Base-by-base conservation (phyloP, 371 early-diverging fungal species). In the Lichtheimia ramosa region DNA sequence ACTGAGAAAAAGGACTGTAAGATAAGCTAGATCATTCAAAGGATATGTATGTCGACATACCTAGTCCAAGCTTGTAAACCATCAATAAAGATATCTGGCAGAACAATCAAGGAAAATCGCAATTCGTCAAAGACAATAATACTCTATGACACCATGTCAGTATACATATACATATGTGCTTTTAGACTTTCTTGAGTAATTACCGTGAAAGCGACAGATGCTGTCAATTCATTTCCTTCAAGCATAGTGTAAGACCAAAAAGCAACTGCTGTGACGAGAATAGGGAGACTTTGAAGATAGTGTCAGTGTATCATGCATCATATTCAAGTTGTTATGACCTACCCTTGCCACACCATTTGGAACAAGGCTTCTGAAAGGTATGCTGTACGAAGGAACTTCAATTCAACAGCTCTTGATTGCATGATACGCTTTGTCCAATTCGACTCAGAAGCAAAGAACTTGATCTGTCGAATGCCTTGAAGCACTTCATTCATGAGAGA, bases 381-480 rank as follows among this genome's bases (percentile, higher is more conserved):
- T 4, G 69, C 73, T 23, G 72, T 69, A 3, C 73, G 61, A 55
- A 87, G 51, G 46, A 77, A 77, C 25, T 68, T 61, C 25, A 89
- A 65, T 58, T 89, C 89, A 12, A 64, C 61, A 5, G 67, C 70
- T 69, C 87, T 68, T 1, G 83, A 71, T 52, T 74, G 72, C 64
- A 69, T 68, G 13, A 81, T 64, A 13, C 74, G 68, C 18, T 74
- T 61, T 41, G 68, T 64, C 81, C 81, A 81, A 10, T 69, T 68
- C 5, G 16, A 58, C 52, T 81, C 78, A 81, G 87, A 89, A 23
- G 87, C 87, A 74, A 87, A 87, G 55, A 86, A 87, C 56, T 89
- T 89, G 69, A 89, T 84, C 61, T 86, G 83, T n/a, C 87, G 84
- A 53, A 89, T 86, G 8, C 85, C 86, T 62, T 85, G 83, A 6